Evolutionary conservation across 176 grass and related monocot species (phyloP), one percentile per base, ranked within the genome.

Genomic region (Tillandsia fasciculata): DNA sequence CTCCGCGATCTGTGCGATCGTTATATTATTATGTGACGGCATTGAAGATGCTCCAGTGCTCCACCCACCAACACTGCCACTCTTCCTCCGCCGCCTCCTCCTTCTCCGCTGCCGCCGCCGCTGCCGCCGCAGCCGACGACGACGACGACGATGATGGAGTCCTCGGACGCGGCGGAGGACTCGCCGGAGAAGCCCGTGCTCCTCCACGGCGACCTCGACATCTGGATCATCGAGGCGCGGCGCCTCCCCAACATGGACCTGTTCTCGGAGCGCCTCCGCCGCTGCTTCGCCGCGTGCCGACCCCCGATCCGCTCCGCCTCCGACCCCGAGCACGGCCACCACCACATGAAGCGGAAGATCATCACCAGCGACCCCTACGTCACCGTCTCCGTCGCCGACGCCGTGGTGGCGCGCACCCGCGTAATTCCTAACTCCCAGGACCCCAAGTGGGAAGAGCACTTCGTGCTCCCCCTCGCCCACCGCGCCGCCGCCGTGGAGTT

Each of bases 301-400:
- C 28, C 74, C 8, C 65, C 84, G 22, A 42, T 72, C 42, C 71
- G 57, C 53, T 79, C 87, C 76, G 48, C 54, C 17, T 22, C 78
- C 61, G 49, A 64, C 51, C 86, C 14, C 59, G 28, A 67, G 26
- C 53, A 17, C 18, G 33, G 51, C 15, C 67, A 47, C 20, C 66
- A 42, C 23, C 85, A 50, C 33, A 80, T 67, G 68, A 83, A 72
- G 73, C 70, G 49, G 0, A 87, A 87, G 71, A 83, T 92, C 74
- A 92, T 93, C 65, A 99, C 94, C 64, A 99, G 94, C 76, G 94
- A 93, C 78, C 86, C 94, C 53, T 99, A 99, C 74, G 94, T 99
- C 10, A 99, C 89, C 63, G 79, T 92, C 9, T 93, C 79, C 42
- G 47, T 99, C 5, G 77, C 84, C 12, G 89, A 56, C 50, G 86